A percentile compares a stretch with the other conserved stretches of the same genome.
Evolutionary conservation across 345 rosid genomes (phyloP).

Genomic region (Pelargonium nanum): DNA sequence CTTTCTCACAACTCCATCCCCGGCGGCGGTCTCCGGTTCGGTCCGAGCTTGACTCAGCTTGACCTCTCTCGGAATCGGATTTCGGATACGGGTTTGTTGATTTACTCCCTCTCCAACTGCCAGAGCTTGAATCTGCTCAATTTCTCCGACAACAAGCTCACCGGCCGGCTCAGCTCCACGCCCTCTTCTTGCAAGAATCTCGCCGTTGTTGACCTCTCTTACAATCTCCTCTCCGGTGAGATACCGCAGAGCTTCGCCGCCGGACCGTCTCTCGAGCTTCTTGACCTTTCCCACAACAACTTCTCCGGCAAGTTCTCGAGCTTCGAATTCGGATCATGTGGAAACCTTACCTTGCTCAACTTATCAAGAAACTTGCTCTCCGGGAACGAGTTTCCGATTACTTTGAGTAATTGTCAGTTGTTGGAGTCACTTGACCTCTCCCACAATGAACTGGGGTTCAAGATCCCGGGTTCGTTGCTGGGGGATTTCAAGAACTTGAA

Average conservation of each 20-base stretch:
- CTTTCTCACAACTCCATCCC: conserved; percentile 48
- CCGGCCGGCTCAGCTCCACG: conserved; percentile 32
- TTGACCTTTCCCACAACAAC: conserved; percentile 70
- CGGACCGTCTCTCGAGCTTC: conserved; percentile 30
- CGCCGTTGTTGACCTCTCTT: conserved; percentile 56
- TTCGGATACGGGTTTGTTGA: conserved; percentile 35
- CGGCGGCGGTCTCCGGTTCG: conserved; percentile 34
- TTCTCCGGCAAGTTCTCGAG: conserved; percentile 49
- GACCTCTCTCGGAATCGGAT: conserved; percentile 45
- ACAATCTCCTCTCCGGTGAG: conserved; percentile 50
- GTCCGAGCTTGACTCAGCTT: conserved; percentile 40
- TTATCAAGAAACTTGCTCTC: conserved; percentile 54
- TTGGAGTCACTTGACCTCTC: conserved; percentile 60
- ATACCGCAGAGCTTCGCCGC: conserved; percentile 36
- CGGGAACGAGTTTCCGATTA: conserved; percentile 38
- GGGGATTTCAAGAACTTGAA: conserved; percentile 45
- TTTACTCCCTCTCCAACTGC: conserved; percentile 38
- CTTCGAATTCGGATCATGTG: conserved; percentile 51
- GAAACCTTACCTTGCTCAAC: conserved; percentile 43
- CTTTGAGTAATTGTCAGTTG: conserved; percentile 38
- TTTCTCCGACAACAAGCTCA: conserved; percentile 52
- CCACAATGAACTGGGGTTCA: conserved; percentile 38
- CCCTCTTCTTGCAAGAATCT: conserved; percentile 38
- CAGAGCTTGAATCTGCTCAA: conserved; percentile 54
- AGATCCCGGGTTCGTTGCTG: conserved; percentile 51